phyloP scores from a whole-genome alignment of 208 protist genomes.

The Trypanosoma grayi region DNA sequence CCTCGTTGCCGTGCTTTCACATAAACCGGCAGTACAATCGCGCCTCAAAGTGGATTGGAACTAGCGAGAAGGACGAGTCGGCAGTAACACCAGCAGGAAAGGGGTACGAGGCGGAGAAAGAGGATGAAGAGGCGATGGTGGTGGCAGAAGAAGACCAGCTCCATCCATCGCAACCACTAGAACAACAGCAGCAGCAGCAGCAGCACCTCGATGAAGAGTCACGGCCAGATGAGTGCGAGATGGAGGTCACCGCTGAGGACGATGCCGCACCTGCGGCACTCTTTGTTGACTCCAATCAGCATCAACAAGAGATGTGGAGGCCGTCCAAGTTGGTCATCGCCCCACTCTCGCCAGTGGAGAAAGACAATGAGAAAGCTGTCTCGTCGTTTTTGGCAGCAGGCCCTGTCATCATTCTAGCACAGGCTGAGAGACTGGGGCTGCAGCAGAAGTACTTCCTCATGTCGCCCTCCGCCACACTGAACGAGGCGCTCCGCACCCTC shows the following conservation, averaged over 20 bases:
- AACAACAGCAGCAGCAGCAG: slow-evolving; percentile 2
- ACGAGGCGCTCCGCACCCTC: slow-evolving; percentile 68
- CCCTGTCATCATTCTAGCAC: slow-evolving; percentile 46
- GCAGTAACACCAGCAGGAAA: background rate
- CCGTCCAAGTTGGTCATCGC: slow-evolving; percentile 14
- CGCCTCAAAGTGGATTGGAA: slow-evolving; percentile 49
- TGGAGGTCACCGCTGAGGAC: background rate
- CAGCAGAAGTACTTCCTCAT: slow-evolving; percentile 66
- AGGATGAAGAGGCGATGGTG: background rate
- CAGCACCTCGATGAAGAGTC: background rate
- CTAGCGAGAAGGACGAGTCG: background rate
- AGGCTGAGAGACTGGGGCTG: slow-evolving; percentile 67
- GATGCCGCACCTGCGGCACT: background rate
- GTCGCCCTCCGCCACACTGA: slow-evolving; percentile 49
- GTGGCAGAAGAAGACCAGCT: no score
- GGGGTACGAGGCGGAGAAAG: background rate
- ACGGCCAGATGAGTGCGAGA: background rate
- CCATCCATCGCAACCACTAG: no score
- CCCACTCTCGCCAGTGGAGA: slow-evolving; percentile 27
- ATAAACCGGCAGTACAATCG: slow-evolving; percentile 81
- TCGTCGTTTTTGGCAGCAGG: slow-evolving; percentile 38
- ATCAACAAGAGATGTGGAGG: slow-evolving; percentile 7
- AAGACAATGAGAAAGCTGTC: slow-evolving; percentile 17
- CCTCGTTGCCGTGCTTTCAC: slow-evolving; percentile 66
- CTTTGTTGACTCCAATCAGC: slow-evolving; percentile 4